Conservation (phyloP, 768 basidiomycete species). For the Suillus occidentalis region DNA sequence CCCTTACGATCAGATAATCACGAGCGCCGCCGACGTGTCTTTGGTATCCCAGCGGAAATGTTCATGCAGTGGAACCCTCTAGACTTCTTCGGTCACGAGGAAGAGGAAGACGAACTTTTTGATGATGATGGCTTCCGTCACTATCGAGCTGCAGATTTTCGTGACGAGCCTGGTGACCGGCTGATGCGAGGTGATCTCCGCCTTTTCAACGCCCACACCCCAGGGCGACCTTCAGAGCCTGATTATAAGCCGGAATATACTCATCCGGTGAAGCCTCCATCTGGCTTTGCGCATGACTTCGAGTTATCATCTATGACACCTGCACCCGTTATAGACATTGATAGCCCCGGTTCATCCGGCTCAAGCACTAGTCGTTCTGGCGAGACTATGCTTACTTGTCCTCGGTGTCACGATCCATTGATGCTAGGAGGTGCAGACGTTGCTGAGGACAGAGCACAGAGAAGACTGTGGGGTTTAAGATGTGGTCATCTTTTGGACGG, state of each 20-base stretch:
- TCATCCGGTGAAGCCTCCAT: slow-evolving; percentile 52
- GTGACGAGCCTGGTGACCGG: not conserved
- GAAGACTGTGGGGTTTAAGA: slow-evolving; percentile 67
- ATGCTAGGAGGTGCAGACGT: slow-evolving; percentile 51
- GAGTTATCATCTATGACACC: slow-evolving; percentile 34
- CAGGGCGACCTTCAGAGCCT: slow-evolving; percentile 23
- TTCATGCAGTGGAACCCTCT: slow-evolving; percentile 32
- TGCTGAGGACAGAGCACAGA: slow-evolving; percentile 43
- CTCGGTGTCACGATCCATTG: slow-evolving; percentile 64
- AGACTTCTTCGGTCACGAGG: slow-evolving; percentile 18
- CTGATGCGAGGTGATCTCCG: slow-evolving; percentile 5
- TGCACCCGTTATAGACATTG: slow-evolving; percentile 46
- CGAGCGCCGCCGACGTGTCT: slow-evolving; percentile 14
- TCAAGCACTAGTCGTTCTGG: slow-evolving; percentile 27
- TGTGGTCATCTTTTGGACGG: slow-evolving; percentile 83
- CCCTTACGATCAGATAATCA: slow-evolving; percentile 7
- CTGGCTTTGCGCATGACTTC: slow-evolving; percentile 75
- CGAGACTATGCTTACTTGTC: slow-evolving; percentile 59
- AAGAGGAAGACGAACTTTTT: slow-evolving; percentile 18
- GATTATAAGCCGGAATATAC: slow-evolving; percentile 64
- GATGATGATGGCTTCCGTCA: slow-evolving; percentile 20
- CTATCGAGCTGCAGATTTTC: slow-evolving; percentile 8
- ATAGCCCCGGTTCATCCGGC: slow-evolving; percentile 27
- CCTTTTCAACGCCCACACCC: not conserved
- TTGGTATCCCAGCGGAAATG: slow-evolving; percentile 27